Evolutionary conservation across 2,329 filamentous ascomycete species (phyloP), one percentile per base, ranked within the genome.

Genomic region (Trichoderma aggressivum): DNA sequence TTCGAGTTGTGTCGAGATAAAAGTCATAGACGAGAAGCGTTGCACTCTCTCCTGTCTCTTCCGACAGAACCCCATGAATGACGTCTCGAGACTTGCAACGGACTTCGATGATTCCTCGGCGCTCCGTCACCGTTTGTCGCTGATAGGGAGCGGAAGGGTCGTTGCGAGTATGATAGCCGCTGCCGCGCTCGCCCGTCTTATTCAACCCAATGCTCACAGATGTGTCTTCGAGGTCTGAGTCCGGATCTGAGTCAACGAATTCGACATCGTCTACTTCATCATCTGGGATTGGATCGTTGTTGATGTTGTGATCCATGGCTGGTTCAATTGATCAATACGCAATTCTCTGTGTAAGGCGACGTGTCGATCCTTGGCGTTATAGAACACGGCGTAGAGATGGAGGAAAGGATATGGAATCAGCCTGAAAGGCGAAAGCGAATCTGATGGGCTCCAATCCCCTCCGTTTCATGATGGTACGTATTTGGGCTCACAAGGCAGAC

Each of bases 1-100:
- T 68, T 47, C 62, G 73, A 53, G 70, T 76, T 47, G 76, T 69
- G 59, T 78, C 75, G 18, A 79, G 76, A 24, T 75, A 74, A 43
- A 78, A 77, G 26, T 75, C 61, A 3, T 78, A 70, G 28, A 78
- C 72, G 8, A 79, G 64, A 2, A 79, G 69, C 2, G 77, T 78
- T 8, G 73, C 74, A 43, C 61, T 73, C 1, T 70, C 75, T 21
- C 58, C 70, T 24, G 75, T 72, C 7, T 76, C 74, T 1, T 72
- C 65, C 14, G 59, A 66, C 55, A 76, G 70, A 7, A 73, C 60
- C 10, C 77, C 77, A 43, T 79, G 77, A 16, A 77, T 72, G 18
- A 79, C 66, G 28, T 79, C 76, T 18, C 75, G 56, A 32, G 74
- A 71, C 10, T 74, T 74, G 72, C 76, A 78, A 7, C 74, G 74